phyloP scores from a whole-genome alignment of 768 basidiomycete genomes.

The Russula sp. region DNA sequence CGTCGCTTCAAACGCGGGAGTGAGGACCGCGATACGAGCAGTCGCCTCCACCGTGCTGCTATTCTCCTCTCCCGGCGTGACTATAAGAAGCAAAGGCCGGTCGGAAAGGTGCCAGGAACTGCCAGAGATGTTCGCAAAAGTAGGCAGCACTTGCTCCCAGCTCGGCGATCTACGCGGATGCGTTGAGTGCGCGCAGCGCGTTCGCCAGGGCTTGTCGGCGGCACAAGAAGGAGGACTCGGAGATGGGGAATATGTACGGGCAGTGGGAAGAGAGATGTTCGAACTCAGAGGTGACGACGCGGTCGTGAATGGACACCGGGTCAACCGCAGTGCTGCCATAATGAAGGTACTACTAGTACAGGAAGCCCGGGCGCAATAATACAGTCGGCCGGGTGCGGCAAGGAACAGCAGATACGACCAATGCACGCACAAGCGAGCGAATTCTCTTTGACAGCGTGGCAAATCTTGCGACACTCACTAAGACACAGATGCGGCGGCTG shows the following conservation, averaged over 20 bases:
- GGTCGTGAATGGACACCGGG: conserved; percentile 32
- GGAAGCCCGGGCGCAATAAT: background rate
- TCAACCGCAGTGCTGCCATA: background rate
- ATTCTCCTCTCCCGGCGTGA: conserved; percentile 40
- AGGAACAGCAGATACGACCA: background rate
- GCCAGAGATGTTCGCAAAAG: conserved; percentile 62
- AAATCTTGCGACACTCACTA: background rate
- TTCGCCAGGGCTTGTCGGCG: conserved; percentile 53
- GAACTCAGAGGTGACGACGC: background rate
- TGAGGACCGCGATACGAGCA: conserved; percentile 54
- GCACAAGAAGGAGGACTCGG: conserved; percentile 38
- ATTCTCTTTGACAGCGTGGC: background rate
- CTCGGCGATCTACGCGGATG: conserved; percentile 71
- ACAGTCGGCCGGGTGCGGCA: background rate
- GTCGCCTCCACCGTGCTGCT: conserved; percentile 26
- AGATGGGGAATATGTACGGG: conserved; percentile 44
- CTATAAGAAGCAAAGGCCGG: conserved; percentile 65
- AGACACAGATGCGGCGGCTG: background rate
- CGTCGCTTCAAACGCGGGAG: conserved; percentile 70
- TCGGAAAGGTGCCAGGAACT: conserved; percentile 68
- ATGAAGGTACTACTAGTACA: background rate
- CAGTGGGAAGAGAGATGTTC: conserved; percentile 23
- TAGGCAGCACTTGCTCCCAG: conserved; percentile 67
- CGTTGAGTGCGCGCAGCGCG: conserved; percentile 43
- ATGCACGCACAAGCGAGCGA: background rate